Conservation (phyloP, 1,139 yeast species). For the Geotrichum citri-aurantii region DNA sequence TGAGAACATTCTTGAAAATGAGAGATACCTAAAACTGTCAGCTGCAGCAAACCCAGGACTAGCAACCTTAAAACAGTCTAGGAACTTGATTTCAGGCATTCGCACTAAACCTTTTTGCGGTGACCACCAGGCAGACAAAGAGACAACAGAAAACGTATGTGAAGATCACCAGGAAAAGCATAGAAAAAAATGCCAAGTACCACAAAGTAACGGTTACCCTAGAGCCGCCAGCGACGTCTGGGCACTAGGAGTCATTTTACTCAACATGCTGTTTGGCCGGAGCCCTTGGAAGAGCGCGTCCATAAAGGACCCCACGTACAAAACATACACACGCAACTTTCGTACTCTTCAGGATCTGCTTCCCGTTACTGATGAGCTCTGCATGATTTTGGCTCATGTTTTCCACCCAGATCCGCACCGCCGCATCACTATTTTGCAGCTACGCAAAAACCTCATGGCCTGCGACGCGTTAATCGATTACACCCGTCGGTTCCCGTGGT, state of each 20-base stretch:
- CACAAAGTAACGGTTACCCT: constrained; percentile 15
- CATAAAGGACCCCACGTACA: constrained; percentile 5
- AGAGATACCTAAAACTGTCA: constrained; percentile 1
- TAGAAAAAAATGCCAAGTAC: not conserved
- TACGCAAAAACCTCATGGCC: constrained; percentile 1
- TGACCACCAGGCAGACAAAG: not conserved
- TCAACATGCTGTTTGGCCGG: constrained; percentile 77
- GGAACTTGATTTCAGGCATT: not conserved
- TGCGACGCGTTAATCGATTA: constrained; percentile 2
- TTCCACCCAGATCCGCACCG: constrained; percentile 17
- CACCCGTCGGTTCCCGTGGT: constrained; percentile 11
- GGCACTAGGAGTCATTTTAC: constrained; percentile 78
- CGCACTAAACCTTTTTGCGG: not conserved
- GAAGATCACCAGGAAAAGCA: not conserved
- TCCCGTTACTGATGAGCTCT: constrained; percentile 12
- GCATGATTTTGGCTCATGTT: constrained; percentile 8
- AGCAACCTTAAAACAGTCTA: not conserved
- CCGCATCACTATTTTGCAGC: constrained; percentile 5
- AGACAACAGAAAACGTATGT: constrained; percentile 1
- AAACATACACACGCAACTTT: constrained; percentile 4
- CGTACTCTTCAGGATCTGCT: constrained; percentile 8
- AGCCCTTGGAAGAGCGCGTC: constrained; percentile 68
- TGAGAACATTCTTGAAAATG: constrained; percentile 37
- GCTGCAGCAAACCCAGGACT: not conserved
- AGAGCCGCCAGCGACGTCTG: constrained; percentile 52